Percentiles rank a stretch among this genome's conserved stretches.
Evolutionary conservation across 371 early-diverging fungal genomes (phyloP).

Genomic region (Mucor velutinosus): DNA sequence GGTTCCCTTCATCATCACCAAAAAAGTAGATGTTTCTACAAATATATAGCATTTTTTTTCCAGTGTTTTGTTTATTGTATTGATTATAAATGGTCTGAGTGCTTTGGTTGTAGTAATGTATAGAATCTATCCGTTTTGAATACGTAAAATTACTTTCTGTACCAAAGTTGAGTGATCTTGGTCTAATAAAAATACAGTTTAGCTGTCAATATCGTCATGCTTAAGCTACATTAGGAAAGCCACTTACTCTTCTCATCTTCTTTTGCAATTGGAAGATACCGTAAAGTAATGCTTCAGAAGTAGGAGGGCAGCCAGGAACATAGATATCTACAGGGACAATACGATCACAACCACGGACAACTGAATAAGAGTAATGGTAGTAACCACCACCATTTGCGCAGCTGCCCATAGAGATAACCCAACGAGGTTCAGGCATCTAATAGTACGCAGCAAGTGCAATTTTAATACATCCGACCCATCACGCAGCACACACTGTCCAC

Average conservation of each 20-base stretch:
- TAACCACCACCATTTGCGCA: slow-evolving; percentile 99
- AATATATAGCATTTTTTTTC: neutral
- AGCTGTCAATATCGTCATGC: neutral
- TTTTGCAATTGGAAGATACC: slow-evolving; percentile 97
- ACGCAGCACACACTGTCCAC: neutral
- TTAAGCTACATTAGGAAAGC: neutral
- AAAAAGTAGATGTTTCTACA: neutral
- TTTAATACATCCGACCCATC: neutral
- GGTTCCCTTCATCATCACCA: neutral
- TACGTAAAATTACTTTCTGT: slow-evolving; percentile 47
- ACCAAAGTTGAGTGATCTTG: slow-evolving; percentile 62
- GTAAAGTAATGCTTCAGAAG: slow-evolving; percentile 95
- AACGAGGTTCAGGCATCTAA: slow-evolving; percentile 96
- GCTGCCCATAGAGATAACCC: slow-evolving; percentile 98
- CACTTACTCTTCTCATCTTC: slow-evolving; percentile 85
- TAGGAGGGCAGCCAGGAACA: slow-evolving; percentile 98
- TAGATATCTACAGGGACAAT: slow-evolving; percentile 97
- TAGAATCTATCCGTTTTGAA: slow-evolving; percentile 1
- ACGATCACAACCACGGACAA: slow-evolving; percentile 94
- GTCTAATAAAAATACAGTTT: slow-evolving; percentile 25
- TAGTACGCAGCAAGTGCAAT: neutral
- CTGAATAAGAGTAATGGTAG: slow-evolving; percentile 97
- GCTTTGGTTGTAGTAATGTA: neutral
- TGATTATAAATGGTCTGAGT: neutral
- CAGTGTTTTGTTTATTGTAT: slow-evolving; percentile 4